Percentiles rank a stretch among this genome's conserved stretches.
These are phyloP conservation scores for Podaxis mareebaensis DNA, from an alignment of 768 basidiomycete genomes.

Conservation along the genomic window DNA sequence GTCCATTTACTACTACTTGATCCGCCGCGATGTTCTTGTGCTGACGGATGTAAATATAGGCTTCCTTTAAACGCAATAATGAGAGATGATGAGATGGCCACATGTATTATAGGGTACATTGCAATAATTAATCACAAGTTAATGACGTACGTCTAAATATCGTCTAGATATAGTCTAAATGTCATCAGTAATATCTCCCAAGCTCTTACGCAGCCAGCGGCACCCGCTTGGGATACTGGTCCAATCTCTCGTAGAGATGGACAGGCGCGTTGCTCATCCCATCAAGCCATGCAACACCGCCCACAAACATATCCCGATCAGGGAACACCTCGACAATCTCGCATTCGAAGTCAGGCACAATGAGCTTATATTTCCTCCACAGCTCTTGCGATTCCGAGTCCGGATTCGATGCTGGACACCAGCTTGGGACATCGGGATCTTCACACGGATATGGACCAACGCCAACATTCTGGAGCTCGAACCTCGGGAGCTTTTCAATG, in stretches of 20 bases:
- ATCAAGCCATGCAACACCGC: constrained; percentile 55
- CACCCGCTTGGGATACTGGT: not conserved
- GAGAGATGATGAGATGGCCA: too few species aligned
- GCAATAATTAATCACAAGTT: too few species aligned
- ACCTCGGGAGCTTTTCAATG: constrained; percentile 23
- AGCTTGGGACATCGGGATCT: not conserved
- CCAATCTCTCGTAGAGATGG: not conserved
- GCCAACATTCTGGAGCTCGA: not conserved
- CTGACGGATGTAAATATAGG: too few species aligned
- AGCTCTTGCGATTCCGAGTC: constrained; percentile 27
- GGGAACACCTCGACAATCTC: constrained; percentile 73
- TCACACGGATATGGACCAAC: not conserved
- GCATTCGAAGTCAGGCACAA: constrained; percentile 57
- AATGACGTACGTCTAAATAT: too few species aligned
- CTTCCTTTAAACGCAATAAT: too few species aligned
- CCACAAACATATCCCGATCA: constrained; percentile 62
- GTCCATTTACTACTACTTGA: too few species aligned
- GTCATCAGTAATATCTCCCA: not conserved
- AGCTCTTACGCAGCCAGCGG: not conserved
- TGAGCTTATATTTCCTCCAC: constrained; percentile 60
- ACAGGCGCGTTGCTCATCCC: constrained; percentile 11
- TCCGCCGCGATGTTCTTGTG: too few species aligned
- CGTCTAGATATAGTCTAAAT: too few species aligned
- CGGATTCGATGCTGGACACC: not conserved
- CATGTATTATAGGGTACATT: too few species aligned